Base-by-base conservation (phyloP, 805 yeast genomes). In the Starmera pachycereana region DNA sequence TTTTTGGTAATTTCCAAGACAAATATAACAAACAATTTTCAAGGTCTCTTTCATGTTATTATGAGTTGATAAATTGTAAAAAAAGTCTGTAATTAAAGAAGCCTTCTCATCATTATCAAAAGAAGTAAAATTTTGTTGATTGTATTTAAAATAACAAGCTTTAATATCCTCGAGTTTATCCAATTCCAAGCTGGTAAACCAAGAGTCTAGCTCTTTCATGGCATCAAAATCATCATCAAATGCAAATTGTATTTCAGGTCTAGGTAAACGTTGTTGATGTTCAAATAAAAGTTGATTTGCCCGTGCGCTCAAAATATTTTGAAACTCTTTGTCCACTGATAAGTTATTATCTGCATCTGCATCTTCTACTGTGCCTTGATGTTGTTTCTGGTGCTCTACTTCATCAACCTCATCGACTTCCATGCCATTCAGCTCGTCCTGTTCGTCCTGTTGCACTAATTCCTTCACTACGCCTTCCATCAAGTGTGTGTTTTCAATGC, bases 381-480 rank as follows among this genome's bases (percentile, higher is more conserved):
- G 31, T n/a, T 12, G 19, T 29, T 31, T n/a, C 14, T 30, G n/a
- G 34, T 19, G 46, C n/a, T 65, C 65, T 38, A 65, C 60, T 44
- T 63, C 66, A 42, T 68, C 75, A 38, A 71, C 76, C 35, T 71
- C 61, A 43, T 65, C 61, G 43, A 70, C 73, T 18, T 66, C 65
- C 57, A 67, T 63, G 8, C 54, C 43, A 12, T 43, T 44, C 3
- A 37, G 31, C 29, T 47, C 57, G 27, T 55, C 58, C 18, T 54
- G 54, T 33, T 54, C 48, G 13, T 35, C 44, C 29, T 18, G 40
- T 35, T 27, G 36, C 36, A 13, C 40, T 34, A 14, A 42, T 39
- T 29, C 44, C 38, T 19, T 40, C 37, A 38, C 37, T 25, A 9
- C 40, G 40, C 25, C 34, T 8, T 31, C 13, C 9, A 18, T 22